phyloP scores from a whole-genome alignment of 192 early-diverging fungal genomes.

The Linnemannia schmuckeri region DNA sequence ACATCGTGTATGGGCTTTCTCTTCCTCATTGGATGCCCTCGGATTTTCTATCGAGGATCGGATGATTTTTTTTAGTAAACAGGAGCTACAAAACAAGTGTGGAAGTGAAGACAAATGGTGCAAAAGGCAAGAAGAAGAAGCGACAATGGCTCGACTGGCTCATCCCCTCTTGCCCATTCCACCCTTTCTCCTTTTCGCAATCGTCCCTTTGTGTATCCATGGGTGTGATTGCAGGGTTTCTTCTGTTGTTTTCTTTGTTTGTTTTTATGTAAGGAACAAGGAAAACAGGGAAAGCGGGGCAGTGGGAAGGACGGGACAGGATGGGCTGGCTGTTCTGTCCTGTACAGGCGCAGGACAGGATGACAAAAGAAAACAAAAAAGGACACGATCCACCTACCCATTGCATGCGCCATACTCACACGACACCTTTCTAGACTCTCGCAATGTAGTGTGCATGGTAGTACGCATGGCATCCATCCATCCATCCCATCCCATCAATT shows the following conservation, averaged over 20 bases:
- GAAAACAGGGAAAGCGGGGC: neutral
- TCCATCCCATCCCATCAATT: no score
- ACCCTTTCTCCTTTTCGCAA: neutral
- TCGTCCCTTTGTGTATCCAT: neutral
- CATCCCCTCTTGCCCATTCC: neutral
- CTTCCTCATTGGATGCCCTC: neutral
- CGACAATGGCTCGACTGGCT: neutral
- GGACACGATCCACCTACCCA: neutral
- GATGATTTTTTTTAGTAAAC: neutral
- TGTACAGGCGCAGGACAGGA: neutral
- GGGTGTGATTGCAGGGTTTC: neutral
- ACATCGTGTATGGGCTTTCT: no score
- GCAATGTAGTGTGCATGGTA: neutral
- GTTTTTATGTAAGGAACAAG: neutral
- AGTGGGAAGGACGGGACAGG: no score
- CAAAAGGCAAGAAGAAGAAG: neutral
- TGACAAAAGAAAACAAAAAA: neutral
- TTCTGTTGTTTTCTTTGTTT: neutral
- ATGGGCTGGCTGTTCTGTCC: neutral
- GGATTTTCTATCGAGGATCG: neutral
- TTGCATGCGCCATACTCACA: neutral
- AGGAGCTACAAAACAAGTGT: neutral
- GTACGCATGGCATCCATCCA: neutral
- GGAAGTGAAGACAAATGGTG: neutral
- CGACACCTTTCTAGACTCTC: conserved; percentile 8